Conservation (phyloP, 768 basidiomycete genomes). For the Epithele typhae region DNA sequence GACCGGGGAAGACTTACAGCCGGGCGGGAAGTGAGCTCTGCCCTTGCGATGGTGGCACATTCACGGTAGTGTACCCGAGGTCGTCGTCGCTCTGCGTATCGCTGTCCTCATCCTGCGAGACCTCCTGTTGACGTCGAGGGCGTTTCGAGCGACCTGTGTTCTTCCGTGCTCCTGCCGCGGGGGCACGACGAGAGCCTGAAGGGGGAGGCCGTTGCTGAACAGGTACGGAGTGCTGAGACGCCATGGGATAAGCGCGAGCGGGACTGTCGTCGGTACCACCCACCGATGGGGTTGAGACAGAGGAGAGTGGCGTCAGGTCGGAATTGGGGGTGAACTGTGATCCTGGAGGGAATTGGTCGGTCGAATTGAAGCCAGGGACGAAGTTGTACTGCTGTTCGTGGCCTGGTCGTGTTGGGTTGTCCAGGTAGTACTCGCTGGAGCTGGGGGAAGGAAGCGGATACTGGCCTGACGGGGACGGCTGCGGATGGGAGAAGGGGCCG, state of each 20-base stretch:
- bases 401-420: neutral
- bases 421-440: neutral
- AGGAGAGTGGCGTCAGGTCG: slow-evolving; percentile 13
- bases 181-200: slow-evolving; percentile 3
- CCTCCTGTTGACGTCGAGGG: slow-evolving; percentile 12
- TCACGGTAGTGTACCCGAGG: slow-evolving; percentile 10
- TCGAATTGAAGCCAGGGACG: no score
- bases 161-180: neutral
- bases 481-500: slow-evolving; percentile 1
- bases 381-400: slow-evolving; percentile 13
- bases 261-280: slow-evolving; percentile 11
- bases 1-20: slow-evolving; percentile 12
- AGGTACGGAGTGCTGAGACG: neutral
- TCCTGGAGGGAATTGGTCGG: slow-evolving; percentile 9
- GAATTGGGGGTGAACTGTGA: slow-evolving; percentile 14
- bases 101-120: slow-evolving; percentile 11
- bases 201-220: slow-evolving; percentile 7
- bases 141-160: neutral
- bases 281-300: slow-evolving; percentile 13
- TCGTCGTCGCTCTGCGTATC: slow-evolving; percentile 17
- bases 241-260: slow-evolving; percentile 10
- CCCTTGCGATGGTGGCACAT: slow-evolving; percentile 15
- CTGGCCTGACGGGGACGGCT: slow-evolving; percentile 6
- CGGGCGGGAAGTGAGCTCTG: slow-evolving; percentile 14
- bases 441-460: slow-evolving; percentile 2